Evolutionary conservation across 441 rosid genomes (phyloP), one percentile per base, ranked within the genome.

Genomic region (Brassica hybrid): DNA sequence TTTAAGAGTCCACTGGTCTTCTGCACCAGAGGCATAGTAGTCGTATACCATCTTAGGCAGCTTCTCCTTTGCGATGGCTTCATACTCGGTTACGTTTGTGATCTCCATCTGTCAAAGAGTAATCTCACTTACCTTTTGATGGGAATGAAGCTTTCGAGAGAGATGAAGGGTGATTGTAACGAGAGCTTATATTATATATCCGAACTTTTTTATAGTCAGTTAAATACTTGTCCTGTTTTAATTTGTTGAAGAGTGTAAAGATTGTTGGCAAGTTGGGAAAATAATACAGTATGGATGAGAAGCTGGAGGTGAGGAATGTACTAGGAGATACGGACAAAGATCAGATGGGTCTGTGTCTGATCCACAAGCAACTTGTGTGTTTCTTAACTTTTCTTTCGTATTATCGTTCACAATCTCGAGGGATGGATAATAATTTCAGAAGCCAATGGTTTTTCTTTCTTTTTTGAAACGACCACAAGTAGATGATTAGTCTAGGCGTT

Each of bases 11-110:
- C 98, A 96, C 76, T 96, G 93, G 76, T 94, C 98, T 71, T 96
- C 99, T 56, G 97, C 97, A 23, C 99, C 99, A 0, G 98, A 94
- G 12, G 96, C 96, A 83, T 91, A 96, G 89, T 92, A 96, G 90
- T 94, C 99, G 68, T 83, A 96, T 16, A 86, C 88, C 98, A 96
- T 92, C 94, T 96, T 94, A 6, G 99, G 99, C 82, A 96, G 74
- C 72, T 92, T 96, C 85, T 86, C 79, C 91, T 84, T 94, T 11
- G 99, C 98, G 19, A 96, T 90, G 13, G 85, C 88, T 67, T 96
- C 88, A 70, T 93, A 95, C 87, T 95, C 99, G 68, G 71, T 81
- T 6, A 92, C 96, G 83, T 96, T 96, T 62, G 99, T 93, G 68
- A 96, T 89, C 92, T 92, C 97, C 98, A 90, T 71, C 13, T 52